Evolutionary conservation across 1,139 yeast species (phyloP).

Genomic region (Lodderomyces orthopsilosis): DNA sequence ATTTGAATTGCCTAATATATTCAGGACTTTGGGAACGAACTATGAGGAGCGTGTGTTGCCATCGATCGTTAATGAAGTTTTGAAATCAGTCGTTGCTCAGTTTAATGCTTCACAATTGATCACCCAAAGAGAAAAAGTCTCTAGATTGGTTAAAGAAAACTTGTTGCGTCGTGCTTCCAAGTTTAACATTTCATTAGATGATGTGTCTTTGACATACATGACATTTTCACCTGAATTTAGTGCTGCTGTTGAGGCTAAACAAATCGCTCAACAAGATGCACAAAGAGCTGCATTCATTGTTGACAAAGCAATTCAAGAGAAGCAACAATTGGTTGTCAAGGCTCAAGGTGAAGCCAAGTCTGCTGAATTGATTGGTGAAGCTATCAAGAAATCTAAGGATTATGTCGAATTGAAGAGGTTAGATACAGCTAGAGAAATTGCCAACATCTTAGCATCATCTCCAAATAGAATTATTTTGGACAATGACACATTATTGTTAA

Average conservation of each 20-base stretch:
- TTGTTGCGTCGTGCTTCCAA: constrained; percentile 88
- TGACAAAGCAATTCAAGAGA: constrained; percentile 96
- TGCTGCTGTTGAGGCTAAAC: constrained; percentile 96
- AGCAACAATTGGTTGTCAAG: constrained; percentile 92
- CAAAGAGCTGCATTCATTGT: constrained; percentile 97
- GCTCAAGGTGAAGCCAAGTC: constrained; percentile 99
- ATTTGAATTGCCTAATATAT: constrained; percentile 73
- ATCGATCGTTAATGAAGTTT: constrained; percentile 93
- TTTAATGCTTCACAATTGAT: constrained; percentile 96
- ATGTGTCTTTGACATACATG: constrained; percentile 94
- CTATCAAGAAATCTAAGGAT: constrained; percentile 92
- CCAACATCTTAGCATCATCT: constrained; percentile 75
- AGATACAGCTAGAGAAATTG: constrained; percentile 97
- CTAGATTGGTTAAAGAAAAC: constrained; percentile 86
- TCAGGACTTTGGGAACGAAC: constrained; percentile 88
- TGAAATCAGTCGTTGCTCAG: constrained; percentile 96
- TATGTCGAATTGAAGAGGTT: constrained; percentile 95
- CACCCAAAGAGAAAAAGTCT: constrained; percentile 96
- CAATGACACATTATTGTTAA: constrained; percentile 85
- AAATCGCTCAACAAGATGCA: constrained; percentile 99
- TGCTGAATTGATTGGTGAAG: constrained; percentile 98
- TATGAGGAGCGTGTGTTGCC: constrained; percentile 97
- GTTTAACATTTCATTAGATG: constrained; percentile 86
- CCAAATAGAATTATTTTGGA: constrained; percentile 92
- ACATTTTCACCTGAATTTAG: constrained; percentile 98